Evolutionary conservation across 2,329 filamentous ascomycete genomes (phyloP).

Genomic region (Epichloe elymi): DNA sequence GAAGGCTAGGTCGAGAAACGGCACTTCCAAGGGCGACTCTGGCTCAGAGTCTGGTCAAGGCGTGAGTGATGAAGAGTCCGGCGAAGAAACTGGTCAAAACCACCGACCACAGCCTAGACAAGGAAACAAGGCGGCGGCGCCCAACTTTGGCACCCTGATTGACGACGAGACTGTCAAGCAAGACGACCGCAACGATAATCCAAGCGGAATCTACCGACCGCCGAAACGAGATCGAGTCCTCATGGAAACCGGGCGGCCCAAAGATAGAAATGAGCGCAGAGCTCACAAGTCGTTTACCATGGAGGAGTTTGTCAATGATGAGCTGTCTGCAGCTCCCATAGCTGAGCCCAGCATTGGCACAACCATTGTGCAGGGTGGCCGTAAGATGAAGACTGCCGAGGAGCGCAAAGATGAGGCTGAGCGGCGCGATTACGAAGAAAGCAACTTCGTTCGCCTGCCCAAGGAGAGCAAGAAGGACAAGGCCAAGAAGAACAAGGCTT

Average conservation of each 20-base stretch:
- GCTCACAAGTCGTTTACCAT: constrained; percentile 68
- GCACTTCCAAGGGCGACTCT: background rate
- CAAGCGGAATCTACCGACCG: constrained; percentile 70
- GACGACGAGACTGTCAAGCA: constrained; percentile 20
- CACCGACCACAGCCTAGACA: constrained; percentile 1
- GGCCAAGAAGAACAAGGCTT: constrained; percentile 46
- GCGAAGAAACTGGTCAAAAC: constrained; percentile 5
- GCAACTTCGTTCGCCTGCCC: constrained; percentile 78
- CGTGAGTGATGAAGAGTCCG: constrained; percentile 17
- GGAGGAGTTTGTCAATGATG: constrained; percentile 80
- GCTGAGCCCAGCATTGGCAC: constrained; percentile 86
- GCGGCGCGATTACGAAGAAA: constrained; percentile 76
- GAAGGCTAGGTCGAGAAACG: constrained; percentile 15
- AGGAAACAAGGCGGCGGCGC: constrained; percentile 17
- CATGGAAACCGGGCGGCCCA: constrained; percentile 58
- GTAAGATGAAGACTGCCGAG: constrained; percentile 62
- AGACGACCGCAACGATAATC: constrained; percentile 19
- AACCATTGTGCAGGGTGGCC: constrained; percentile 68
- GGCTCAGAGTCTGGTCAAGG: constrained; percentile 17
- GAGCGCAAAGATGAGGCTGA: constrained; percentile 70
- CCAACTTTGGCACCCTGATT: constrained; percentile 19
- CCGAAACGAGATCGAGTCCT: constrained; percentile 77
- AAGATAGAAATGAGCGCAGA: constrained; percentile 45
- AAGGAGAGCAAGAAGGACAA: constrained; percentile 78
- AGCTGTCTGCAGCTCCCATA: constrained; percentile 68